Base-by-base conservation (phyloP, 2,329 filamentous ascomycete genomes). In the Apiospora aurea region DNA sequence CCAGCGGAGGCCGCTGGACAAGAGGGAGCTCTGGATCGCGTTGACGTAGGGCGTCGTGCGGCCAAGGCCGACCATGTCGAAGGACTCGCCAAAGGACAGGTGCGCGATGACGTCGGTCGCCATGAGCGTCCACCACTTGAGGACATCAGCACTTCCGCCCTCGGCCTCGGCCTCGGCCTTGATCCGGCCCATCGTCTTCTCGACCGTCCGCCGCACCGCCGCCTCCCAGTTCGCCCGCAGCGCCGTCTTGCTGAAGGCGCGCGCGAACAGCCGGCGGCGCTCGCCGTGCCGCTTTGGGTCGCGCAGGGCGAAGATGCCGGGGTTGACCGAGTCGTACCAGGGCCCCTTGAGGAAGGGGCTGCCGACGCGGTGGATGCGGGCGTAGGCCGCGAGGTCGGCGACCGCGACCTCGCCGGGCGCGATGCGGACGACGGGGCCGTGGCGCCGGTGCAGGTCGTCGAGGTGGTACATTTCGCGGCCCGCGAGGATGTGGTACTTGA, bases 21-120 rank as follows among this genome's bases (percentile, higher is more conserved):
- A 44, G 4, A 75, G 74, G 7, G 79, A 57, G 10, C 51, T 77
- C 76, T 77, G 81, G 71, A 87, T 75, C 47, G 85, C 83, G 8
- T 74, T 69, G 21, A 79, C 82, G 67, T 86, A 86, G 53, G 82
- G 77, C 49, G 79, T 85, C 78, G 82, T 82, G 81, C 84, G 38
- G 18, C 69, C 69, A 11, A 24, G 38, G 79, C 72, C 86, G 5
- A 91, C 77, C 80, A 86, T 85, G 0, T 79, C 77, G 72, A 90
- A 89, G 0, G 86, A 86, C n/a, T 89, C 83, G 0, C 88, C 88
- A 76, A 90, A 90, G 1, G 80, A 84, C 4, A 90, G 77, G 68
- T 89, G 82, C 0, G 84, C 86, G 69, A 89, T 87, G 0, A 88
- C 78, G 75, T 90, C 88, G 0, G 87, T 87, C 0, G 87, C 79